Base-by-base conservation (phyloP, 2,329 filamentous ascomycete species). In the Sordariomycetes sp. region DNA sequence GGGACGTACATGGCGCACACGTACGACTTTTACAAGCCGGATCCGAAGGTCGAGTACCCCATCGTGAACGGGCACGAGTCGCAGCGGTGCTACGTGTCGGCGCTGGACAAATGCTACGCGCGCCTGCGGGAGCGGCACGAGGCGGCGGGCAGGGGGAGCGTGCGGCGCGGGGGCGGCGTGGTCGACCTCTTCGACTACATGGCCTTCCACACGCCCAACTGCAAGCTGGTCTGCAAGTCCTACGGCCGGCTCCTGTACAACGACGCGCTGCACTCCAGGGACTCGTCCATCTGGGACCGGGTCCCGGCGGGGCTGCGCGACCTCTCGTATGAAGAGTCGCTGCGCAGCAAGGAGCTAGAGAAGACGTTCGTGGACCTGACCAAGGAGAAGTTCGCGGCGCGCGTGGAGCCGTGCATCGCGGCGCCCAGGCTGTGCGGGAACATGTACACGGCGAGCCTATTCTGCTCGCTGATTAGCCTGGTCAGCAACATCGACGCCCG, bases 11-110 rank as follows among this genome's bases (percentile, higher is more conserved):
- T 92, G 85, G 80, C 86, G 72, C 89, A 93, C 75, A 86, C 86
- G 66, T 94, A 93, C 74, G 89, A 93, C 74, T 93, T 93, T 72
- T 93, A 90, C 84, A 93, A 93, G 84, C 88, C 89, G 68, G 89
- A 93, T 73, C 78, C 93, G 64, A 88, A 88, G 68, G 90, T 86
- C 81, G 89, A 93, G 76, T 93, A 93, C 76, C 89, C 89, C 63
- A 85, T 89, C 68, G 89, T 93, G 59, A 89, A 93, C 67, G 89
- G 89, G 60, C 88, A 92, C 72, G 91, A 85, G 80, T 93, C 89
- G 54, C 72, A 90, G 70, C 86, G 78, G 72, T 93, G 89, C 81
- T 93, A 93, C 76, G 88, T 80, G 62, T 81, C 89, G 76, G 88
- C 89, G 55, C 84, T 93, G 28, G 89, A 93, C 69, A 81, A 82